Evolutionary conservation across 2,329 filamentous ascomycete genomes (phyloP).

Genomic region (Cladophialophora chaetospira): DNA sequence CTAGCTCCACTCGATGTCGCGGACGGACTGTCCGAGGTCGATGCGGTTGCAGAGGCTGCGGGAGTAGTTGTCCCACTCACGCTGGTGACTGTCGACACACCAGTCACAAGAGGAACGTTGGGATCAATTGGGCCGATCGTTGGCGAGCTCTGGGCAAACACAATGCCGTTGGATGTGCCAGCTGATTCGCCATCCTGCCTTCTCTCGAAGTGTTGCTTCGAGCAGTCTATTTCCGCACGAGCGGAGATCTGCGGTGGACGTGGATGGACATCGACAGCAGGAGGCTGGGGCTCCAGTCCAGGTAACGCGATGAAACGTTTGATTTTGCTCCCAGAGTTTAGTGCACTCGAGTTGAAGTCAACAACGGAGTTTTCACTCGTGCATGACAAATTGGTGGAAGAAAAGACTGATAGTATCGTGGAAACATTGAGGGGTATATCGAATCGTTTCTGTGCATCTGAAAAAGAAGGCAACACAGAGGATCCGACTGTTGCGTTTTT

Average conservation of each 20-base stretch:
- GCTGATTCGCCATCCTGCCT: slow-evolving; percentile 20
- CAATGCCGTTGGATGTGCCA: slow-evolving; percentile 39
- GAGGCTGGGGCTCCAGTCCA: slow-evolving; percentile 21
- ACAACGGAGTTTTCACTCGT: slow-evolving; percentile 83
- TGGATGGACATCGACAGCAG: slow-evolving; percentile 15
- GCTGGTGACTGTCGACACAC: slow-evolving; percentile 16
- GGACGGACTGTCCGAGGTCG: slow-evolving; percentile 21
- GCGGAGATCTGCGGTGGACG: slow-evolving; percentile 8
- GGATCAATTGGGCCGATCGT: slow-evolving; percentile 13
- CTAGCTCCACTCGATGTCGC: slow-evolving; percentile 21
- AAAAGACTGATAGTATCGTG: slow-evolving; percentile 74
- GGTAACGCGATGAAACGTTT: slow-evolving; percentile 31
- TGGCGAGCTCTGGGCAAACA: slow-evolving; percentile 37
- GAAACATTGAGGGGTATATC: slow-evolving; percentile 72
- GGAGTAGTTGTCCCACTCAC: slow-evolving; percentile 27
- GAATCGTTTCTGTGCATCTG: slow-evolving; percentile 67
- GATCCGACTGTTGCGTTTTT: slow-evolving; percentile 78
- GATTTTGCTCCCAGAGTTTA: slow-evolving; percentile 16
- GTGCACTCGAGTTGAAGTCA: slow-evolving; percentile 52
- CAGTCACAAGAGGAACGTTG: slow-evolving; percentile 12
- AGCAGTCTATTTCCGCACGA: slow-evolving; percentile 13
- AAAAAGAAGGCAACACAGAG: slow-evolving; percentile 73
- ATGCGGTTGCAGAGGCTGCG: slow-evolving; percentile 35
- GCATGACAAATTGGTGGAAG: slow-evolving; percentile 74
- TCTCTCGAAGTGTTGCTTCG: slow-evolving; percentile 19